Base-by-base conservation (phyloP, 2,329 filamentous ascomycete species). In the Colletotrichum simmondsii region DNA sequence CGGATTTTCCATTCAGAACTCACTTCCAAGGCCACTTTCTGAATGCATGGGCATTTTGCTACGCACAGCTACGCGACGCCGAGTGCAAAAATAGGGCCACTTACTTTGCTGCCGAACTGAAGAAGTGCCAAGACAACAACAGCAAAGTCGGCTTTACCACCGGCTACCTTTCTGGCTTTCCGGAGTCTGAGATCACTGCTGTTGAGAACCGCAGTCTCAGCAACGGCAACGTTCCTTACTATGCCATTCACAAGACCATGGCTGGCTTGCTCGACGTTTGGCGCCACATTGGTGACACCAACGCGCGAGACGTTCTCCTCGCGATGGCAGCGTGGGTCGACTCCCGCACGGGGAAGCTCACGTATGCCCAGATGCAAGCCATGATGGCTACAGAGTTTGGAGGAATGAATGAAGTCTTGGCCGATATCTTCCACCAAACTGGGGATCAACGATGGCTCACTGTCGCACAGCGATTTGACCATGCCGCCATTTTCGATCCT, bases 231-330 rank as follows among this genome's bases (percentile, higher is more conserved):
- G 87, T 89, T 0, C 86, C 87, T 0, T 89, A 88, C 77, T 89
- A 89, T 71, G 83, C 84, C 26, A 81, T 89, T n/a, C 87, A 89
- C 79, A 89, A 89, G 79, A 87, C 85, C 1, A 82, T 89, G 76
- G 84, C 85, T 1, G 87, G 87, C 0, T 80, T 89, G 12, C 82
- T 88, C 1, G 87, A 89, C 58, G 85, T 86, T 3, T 88, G 86
- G 81, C 82, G 83, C 5, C 78, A 82, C 22, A 78, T 86, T 12
- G 85, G 84, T 2, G 83, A 87, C 74, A 75, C 78, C 0, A 83
- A 78, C 4, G 85, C 87, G 6, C 80, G 80, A 5, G 80, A 83
- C 2, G 86, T 87, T 0, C 78, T 89, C 16, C 78, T 88, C 2
- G 78, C 77, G 0, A 72, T 89, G 14, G 85, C 85, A 0, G 79